Percentiles rank a stretch among this genome's conserved stretches.
Evolutionary conservation across 2,329 filamentous ascomycete genomes (phyloP).

Genomic region (Nemania sp.): DNA sequence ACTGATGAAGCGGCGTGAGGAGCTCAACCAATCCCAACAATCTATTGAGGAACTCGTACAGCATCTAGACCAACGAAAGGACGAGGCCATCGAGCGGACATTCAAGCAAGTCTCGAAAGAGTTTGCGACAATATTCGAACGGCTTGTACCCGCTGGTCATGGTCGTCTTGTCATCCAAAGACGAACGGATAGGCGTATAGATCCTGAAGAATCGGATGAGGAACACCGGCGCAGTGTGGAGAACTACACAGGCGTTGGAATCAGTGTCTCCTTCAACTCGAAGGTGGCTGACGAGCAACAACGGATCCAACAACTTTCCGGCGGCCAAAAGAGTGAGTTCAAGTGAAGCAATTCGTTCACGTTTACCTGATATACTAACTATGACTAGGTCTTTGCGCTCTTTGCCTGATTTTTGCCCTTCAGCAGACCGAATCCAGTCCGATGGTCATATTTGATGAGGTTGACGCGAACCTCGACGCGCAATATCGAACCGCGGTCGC

Average conservation of each 20-base stretch:
- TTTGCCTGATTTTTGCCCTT: conserved; percentile 99
- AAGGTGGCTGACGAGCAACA: conserved; percentile 96
- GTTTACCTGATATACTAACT: conserved; percentile 21
- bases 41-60: conserved; percentile 93
- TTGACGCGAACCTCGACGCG: conserved; percentile 96
- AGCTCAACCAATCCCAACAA: conserved; percentile 82
- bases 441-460: conserved; percentile 99
- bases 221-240: conserved; percentile 76
- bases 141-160: conserved; percentile 90
- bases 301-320: conserved; percentile 93
- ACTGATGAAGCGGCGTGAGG: conserved; percentile 79
- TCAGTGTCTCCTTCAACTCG: conserved; percentile 97
- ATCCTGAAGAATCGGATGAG: conserved; percentile 69
- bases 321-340: conserved; percentile 90
- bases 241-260: conserved; percentile 95
- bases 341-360: conserved; percentile 11
- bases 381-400: conserved; percentile 78
- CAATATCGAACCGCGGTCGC: conserved; percentile 98
- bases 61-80: conserved; percentile 91
- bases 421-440: conserved; percentile 96
- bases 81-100: conserved; percentile 96
- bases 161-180: conserved; percentile 92
- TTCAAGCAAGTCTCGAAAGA: conserved; percentile 97
- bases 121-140: conserved; percentile 91
- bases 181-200: conserved; percentile 73